Conservation (phyloP, 345 rosid species). For the Gossypium rotundifolium region DNA sequence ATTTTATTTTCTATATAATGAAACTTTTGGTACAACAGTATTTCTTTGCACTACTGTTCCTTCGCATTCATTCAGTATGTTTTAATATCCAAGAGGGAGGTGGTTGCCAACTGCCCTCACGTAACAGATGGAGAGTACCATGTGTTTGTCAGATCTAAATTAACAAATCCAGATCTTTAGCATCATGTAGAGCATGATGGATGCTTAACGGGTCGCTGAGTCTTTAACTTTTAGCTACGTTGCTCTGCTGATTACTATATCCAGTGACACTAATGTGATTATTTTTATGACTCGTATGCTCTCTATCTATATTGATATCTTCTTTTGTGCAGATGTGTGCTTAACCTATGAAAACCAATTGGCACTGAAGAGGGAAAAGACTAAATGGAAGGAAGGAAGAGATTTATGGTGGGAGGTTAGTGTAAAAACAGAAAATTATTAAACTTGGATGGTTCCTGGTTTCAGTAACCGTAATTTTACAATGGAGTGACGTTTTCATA, state of each 20-base stretch:
- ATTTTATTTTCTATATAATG: background rate
- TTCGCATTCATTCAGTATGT: background rate
- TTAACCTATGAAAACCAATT: conserved; percentile 68
- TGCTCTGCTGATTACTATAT: background rate
- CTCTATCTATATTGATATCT: conserved; percentile 1
- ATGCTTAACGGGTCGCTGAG: background rate
- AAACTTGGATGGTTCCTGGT: background rate
- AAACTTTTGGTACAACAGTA: background rate
- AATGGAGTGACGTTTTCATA: conserved; percentile 3
- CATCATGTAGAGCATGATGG: background rate
- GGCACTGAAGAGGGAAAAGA: conserved; percentile 61
- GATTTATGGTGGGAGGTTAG: conserved; percentile 96
- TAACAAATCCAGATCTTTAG: background rate
- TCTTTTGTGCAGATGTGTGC: conserved; percentile 50
- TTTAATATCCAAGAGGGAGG: background rate
- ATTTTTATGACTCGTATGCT: background rate
- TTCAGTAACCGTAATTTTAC: background rate
- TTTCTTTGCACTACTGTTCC: background rate
- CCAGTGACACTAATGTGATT: background rate
- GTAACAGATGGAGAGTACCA: too few relatives aligned
- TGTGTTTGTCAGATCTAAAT: background rate
- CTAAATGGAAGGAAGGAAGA: conserved; percentile 81
- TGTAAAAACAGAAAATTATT: conserved; percentile 5
- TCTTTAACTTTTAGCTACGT: background rate
- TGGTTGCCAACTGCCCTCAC: background rate